A percentile compares a stretch with the other conserved stretches of the same genome.
Conservation (phyloP, 306 rosid genomes). For the Arachis stenosperma region DNA sequence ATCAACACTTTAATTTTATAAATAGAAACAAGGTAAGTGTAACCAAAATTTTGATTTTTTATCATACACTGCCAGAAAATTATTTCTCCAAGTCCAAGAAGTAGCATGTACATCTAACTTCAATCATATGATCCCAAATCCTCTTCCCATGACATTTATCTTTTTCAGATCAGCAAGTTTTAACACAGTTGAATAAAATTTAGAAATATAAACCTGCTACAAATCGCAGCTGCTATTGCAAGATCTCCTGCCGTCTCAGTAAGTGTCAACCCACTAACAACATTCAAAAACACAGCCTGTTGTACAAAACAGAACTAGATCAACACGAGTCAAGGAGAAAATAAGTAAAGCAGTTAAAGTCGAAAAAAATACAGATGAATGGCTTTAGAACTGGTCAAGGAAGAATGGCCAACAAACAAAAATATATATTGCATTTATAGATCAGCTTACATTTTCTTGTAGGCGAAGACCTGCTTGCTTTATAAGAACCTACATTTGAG, state of each 20-base stretch:
- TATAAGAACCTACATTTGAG: conserved; percentile 72
- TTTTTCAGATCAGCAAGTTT: conserved; percentile 9
- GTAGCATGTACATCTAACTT: background rate
- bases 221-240: conserved; percentile 91
- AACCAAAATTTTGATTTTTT: background rate
- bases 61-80: background rate
- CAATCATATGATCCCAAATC: conserved; percentile 1
- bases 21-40: too few relatives aligned
- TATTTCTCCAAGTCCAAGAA: background rate
- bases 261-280: conserved; percentile 75
- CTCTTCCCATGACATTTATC: conserved; percentile 4
- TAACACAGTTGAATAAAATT: background rate
- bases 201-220: conserved; percentile 77
- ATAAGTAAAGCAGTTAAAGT: background rate
- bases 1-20: too few relatives aligned
- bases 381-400: background rate
- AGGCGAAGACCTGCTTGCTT: conserved; percentile 91
- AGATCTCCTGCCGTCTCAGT: conserved; percentile 95
- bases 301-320: background rate
- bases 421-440: conserved; percentile 7
- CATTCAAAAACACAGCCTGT: conserved; percentile 82
- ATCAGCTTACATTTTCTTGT: conserved; percentile 74
- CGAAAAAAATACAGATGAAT: background rate
- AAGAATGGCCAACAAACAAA: conserved; percentile 19
- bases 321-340: conserved; percentile 10